Conservation (phyloP, 495 filamentous ascomycete species). For the Neurospora intermedia region DNA sequence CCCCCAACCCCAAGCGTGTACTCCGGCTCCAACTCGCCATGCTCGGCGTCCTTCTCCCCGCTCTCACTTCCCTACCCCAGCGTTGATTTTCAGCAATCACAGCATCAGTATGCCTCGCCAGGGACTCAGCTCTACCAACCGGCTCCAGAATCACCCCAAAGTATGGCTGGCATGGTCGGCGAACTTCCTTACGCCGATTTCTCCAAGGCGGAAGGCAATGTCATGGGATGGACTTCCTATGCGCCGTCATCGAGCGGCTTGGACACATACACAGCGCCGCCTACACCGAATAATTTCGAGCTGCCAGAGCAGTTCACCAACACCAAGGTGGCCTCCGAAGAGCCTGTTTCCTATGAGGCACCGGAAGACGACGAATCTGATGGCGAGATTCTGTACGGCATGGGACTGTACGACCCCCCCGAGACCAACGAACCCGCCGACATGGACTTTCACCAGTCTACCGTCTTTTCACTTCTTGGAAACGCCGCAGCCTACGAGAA, state of each 20-base stretch:
- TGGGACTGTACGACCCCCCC: constrained; percentile 72
- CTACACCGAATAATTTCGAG: constrained; percentile 49
- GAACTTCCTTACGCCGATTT: constrained; percentile 10
- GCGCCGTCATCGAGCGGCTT: constrained; percentile 21
- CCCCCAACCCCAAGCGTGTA: constrained; percentile 31
- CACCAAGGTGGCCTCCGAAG: constrained; percentile 29
- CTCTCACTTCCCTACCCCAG: constrained; percentile 25
- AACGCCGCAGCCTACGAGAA: constrained; percentile 22
- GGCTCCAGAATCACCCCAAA: neutral
- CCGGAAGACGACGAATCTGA: constrained; percentile 33
- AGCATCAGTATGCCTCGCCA: neutral
- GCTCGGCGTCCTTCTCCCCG: constrained; percentile 29
- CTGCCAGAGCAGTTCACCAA: constrained; percentile 16
- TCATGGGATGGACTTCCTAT: constrained; percentile 32
- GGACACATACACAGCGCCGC: constrained; percentile 37
- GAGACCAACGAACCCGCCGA: constrained; percentile 26
- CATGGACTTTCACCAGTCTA: constrained; percentile 35
- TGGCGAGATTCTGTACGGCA: constrained; percentile 66
- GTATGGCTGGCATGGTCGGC: neutral
- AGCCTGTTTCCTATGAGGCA: constrained; percentile 34
- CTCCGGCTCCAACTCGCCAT: constrained; percentile 37
- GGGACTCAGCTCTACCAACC: constrained; percentile 2
- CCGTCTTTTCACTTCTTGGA: constrained; percentile 39
- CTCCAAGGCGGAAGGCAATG: constrained; percentile 7
- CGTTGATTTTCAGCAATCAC: constrained; percentile 8